A percentile compares a stretch with the other conserved stretches of the same genome.
These are phyloP conservation scores for Saccharomycopsis sp. DNA, from an alignment of 805 yeast species.

Conservation along the genomic window DNA sequence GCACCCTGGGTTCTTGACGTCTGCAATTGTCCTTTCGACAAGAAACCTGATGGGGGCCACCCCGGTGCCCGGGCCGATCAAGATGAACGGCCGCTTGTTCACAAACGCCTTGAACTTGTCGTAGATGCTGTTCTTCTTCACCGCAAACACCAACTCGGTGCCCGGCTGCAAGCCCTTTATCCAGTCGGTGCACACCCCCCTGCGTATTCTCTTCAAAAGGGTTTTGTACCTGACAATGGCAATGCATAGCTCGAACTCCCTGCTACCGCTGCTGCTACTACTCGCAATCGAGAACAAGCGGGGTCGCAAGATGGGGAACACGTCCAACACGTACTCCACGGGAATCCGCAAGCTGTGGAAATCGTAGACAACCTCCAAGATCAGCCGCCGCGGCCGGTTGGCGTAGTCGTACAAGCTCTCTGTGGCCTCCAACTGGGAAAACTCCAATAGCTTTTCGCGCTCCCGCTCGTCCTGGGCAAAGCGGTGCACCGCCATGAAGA, in stretches of 20 bases:
- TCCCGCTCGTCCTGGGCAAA: slow-evolving; percentile 73
- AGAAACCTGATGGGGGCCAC: slow-evolving; percentile 84
- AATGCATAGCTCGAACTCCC: slow-evolving; percentile 54
- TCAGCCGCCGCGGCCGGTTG: slow-evolving; percentile 84
- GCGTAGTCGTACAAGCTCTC: slow-evolving; percentile 86
- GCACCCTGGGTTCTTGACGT: slow-evolving; percentile 22
- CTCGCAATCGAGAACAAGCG: slow-evolving; percentile 83
- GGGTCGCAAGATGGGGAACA: slow-evolving; percentile 72
- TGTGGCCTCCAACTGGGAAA: slow-evolving; percentile 59
- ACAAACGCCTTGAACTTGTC: background rate
- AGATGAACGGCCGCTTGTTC: slow-evolving; percentile 41
- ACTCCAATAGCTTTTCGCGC: slow-evolving; percentile 64
- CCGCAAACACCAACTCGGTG: slow-evolving; percentile 5
- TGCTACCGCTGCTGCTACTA: slow-evolving; percentile 28
- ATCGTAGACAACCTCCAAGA: slow-evolving; percentile 75
- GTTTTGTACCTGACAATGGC: slow-evolving; percentile 87
- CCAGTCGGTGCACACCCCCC: slow-evolving; percentile 17
- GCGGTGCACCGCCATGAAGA: slow-evolving; percentile 65
- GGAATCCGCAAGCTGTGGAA: slow-evolving; percentile 74
- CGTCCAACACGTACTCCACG: slow-evolving; percentile 60
- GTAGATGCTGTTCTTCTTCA: slow-evolving; percentile 5
- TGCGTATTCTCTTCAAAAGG: slow-evolving; percentile 40
- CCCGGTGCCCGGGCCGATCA: slow-evolving; percentile 94
- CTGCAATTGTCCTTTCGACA: slow-evolving; percentile 34
- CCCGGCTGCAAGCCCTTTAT: slow-evolving; percentile 24